Conservation (phyloP, 331 rosid genomes). For the Acacia pycnantha region DNA sequence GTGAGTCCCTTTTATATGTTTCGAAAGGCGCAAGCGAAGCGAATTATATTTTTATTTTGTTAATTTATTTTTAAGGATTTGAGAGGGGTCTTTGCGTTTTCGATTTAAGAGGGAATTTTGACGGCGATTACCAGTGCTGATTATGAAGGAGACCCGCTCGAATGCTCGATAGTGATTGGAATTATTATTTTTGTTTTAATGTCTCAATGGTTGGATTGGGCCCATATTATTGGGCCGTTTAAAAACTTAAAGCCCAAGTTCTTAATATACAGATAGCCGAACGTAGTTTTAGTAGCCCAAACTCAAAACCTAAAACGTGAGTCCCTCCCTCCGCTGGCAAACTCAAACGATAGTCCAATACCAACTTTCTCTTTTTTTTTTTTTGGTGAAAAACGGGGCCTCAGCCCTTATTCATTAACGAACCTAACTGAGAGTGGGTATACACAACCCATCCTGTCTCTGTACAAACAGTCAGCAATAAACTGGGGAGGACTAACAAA, state of each 20-base stretch:
- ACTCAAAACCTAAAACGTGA: not conserved
- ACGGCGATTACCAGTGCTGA: not conserved
- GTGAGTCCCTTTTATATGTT: not conserved
- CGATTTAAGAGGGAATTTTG: not conserved
- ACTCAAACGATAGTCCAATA: too few species aligned
- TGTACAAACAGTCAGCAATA: too few species aligned
- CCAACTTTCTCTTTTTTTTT: too few species aligned
- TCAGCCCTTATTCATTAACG: too few species aligned
- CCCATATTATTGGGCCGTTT: not conserved
- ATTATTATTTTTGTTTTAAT: not conserved
- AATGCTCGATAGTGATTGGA: not conserved
- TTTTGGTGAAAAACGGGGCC: too few species aligned
- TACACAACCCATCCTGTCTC: too few species aligned
- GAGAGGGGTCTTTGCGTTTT: not conserved
- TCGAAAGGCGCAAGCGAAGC: not conserved
- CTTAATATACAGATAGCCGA: too few species aligned
- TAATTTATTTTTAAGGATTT: not conserved
- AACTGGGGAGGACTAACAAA: too few species aligned
- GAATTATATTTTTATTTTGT: not conserved
- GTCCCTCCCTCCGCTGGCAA: not conserved
- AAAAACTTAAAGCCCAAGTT: not conserved
- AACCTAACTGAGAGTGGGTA: too few species aligned
- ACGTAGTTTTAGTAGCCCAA: not conserved
- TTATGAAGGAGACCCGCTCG: not conserved
- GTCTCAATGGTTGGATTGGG: not conserved